These are phyloP conservation scores for Clonostachys sp. DNA, from an alignment of 2,329 filamentous ascomycete genomes.

Conservation along the genomic window DNA sequence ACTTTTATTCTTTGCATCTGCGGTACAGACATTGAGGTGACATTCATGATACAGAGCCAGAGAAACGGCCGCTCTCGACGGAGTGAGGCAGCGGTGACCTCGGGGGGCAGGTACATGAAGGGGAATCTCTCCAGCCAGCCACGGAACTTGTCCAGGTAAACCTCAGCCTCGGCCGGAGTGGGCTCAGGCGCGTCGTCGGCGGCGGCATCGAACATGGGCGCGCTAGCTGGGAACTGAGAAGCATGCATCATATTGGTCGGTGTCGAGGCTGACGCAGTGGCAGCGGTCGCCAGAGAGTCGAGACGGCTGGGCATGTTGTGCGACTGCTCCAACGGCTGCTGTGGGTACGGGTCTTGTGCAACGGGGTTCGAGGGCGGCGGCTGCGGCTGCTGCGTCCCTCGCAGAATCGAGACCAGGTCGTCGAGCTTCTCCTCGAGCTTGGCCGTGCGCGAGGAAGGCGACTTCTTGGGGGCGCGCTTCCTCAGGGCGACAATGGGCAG, in stretches of 20 bases:
- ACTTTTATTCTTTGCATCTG: slow-evolving; percentile 32
- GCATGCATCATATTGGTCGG: background rate
- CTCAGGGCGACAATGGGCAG: slow-evolving; percentile 34
- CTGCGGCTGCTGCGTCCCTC: slow-evolving; percentile 9
- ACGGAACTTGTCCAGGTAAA: slow-evolving; percentile 33
- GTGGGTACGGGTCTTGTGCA: background rate
- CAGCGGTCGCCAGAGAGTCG: slow-evolving; percentile 28
- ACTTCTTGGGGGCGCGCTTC: slow-evolving; percentile 26
- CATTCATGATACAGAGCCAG: slow-evolving; percentile 42
- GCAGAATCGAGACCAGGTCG: slow-evolving; percentile 39
- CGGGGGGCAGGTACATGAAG: slow-evolving; percentile 32
- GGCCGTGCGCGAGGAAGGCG: slow-evolving; percentile 28
- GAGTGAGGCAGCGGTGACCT: slow-evolving; percentile 30
- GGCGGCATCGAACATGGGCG: background rate
- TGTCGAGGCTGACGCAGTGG: slow-evolving; percentile 16
- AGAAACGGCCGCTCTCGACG: slow-evolving; percentile 38
- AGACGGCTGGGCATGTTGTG: slow-evolving; percentile 17
- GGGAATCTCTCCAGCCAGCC: slow-evolving; percentile 36
- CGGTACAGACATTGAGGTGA: slow-evolving; percentile 33
- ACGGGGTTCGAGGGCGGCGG: slow-evolving; percentile 1
- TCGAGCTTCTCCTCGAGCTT: slow-evolving; percentile 46
- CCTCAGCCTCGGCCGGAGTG: slow-evolving; percentile 28
- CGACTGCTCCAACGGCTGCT: slow-evolving; percentile 1
- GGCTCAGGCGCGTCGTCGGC: slow-evolving; percentile 14
- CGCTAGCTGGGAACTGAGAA: background rate